Evolutionary conservation across 2,329 filamentous ascomycete genomes (phyloP).

Genomic region (Zelopaecilomyces penicillatus): DNA sequence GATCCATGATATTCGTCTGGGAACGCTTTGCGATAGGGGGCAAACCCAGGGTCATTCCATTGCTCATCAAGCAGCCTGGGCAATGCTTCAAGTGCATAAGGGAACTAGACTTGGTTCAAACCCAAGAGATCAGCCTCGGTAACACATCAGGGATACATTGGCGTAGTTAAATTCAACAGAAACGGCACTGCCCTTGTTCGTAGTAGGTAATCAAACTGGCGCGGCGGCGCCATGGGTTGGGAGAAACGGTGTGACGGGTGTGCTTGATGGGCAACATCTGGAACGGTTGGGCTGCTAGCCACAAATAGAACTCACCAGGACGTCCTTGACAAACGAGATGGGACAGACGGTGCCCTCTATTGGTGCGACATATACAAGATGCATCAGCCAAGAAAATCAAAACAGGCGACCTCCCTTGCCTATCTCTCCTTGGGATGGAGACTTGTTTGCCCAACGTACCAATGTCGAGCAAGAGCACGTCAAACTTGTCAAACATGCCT

Average conservation of each 20-base stretch:
- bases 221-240: too few relatives aligned
- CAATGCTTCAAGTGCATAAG: conserved; percentile 63
- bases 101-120: conserved; percentile 48
- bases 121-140: conserved; percentile 6
- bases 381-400: conserved; percentile 5
- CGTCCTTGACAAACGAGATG: conserved; percentile 77
- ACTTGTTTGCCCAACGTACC: conserved; percentile 17
- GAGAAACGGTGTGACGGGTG: too few relatives aligned
- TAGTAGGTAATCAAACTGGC: too few relatives aligned
- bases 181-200: too few relatives aligned
- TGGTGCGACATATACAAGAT: conserved; percentile 7
- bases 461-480: conserved; percentile 29
- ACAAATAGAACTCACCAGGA: conserved; percentile 53
- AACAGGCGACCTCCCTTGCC: not conserved
- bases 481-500: conserved; percentile 17
- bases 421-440: conserved; percentile 2
- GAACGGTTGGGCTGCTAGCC: not conserved
- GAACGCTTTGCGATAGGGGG: conserved; percentile 62
- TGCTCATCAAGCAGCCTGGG: conserved; percentile 53
- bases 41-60: conserved; percentile 60
- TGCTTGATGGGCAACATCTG: not conserved
- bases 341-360: conserved; percentile 75
- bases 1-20: conserved; percentile 54
- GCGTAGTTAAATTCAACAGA: too few relatives aligned
- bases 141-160: too few relatives aligned